Evolutionary conservation across 2,329 filamentous ascomycete species (phyloP), one percentile per base, ranked within the genome.

Genomic region (Aspergillus aculeatinus): DNA sequence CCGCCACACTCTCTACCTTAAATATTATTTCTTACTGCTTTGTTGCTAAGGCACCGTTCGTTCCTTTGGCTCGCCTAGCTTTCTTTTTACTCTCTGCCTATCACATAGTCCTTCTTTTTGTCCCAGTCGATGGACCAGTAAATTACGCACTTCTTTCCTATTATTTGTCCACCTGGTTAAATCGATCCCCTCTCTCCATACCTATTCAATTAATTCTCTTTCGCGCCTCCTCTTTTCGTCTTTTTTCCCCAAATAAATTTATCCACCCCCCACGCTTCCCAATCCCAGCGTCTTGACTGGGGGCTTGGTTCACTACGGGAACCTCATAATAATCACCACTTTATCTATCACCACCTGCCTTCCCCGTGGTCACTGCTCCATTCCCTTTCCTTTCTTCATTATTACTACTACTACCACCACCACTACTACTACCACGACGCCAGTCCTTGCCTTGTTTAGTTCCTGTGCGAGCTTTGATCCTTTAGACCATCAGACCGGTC

Each of bases 21-120:
- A 14, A 16, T 16, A 42, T 58, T 63, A 60, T 59, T 66, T 60
- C 55, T 55, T 7, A 47, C 49, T 52, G 60, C 60, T 56, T 60
- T 51, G 64, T 62, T 60, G 60, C 63, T 59, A 51, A 61, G 62
- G 61, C 51, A 59, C 63, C 63, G 63, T 66, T 66, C 64, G 60
- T 60, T 67, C 65, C 62, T 67, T 66, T 54, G 39, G 56, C 48
- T 58, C 54, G 64, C 50, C 60, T 59, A 51, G 11, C 33, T 12
- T 35, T 16, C 33, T 16, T 16, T 16, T 16, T 10, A 10, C 60
- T 55, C 48, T 67, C 67, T 50, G 70, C 70, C 57, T 74, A 56
- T 57, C 55, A 56, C 53, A 62, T 63, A 58, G 19, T 54, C 39
- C 42, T 55, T 62, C 57, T 59, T 50, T 57, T 52, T 19, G 51